Percentiles rank a stretch among this genome's conserved stretches.
These are phyloP conservation scores for Lecanicillium sp. DNA, from an alignment of 2,329 filamentous ascomycete genomes.

Conservation along the genomic window DNA sequence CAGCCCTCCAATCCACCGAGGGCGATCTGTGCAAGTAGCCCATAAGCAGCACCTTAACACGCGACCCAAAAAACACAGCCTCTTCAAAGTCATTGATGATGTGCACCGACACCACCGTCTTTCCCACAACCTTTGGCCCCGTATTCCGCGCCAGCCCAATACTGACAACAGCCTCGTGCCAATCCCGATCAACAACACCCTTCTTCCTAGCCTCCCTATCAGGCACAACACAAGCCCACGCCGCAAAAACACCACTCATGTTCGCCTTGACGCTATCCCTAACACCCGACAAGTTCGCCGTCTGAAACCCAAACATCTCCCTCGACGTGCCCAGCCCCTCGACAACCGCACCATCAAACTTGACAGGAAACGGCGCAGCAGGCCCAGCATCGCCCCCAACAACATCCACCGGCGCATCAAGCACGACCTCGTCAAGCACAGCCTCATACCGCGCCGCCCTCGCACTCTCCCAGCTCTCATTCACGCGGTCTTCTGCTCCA, in stretches of 20 bases:
- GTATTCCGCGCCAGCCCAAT: slow-evolving; percentile 42
- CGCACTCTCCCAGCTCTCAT: slow-evolving; percentile 25
- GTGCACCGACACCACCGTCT: slow-evolving; percentile 44
- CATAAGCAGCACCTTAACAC: slow-evolving; percentile 49
- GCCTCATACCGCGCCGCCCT: slow-evolving; percentile 27
- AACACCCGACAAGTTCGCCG: slow-evolving; percentile 44
- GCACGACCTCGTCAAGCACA: slow-evolving; percentile 21
- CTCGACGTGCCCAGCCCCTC: slow-evolving; percentile 32
- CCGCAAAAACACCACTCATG: slow-evolving; percentile 55
- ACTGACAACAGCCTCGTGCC: slow-evolving; percentile 52
- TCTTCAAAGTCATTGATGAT: slow-evolving; percentile 43
- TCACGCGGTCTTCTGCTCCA: slow-evolving; percentile 15
- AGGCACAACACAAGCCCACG: slow-evolving; percentile 46
- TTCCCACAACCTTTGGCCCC: slow-evolving; percentile 35
- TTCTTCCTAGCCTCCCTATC: slow-evolving; percentile 17
- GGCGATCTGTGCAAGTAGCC: slow-evolving; percentile 42
- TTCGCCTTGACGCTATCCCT: slow-evolving; percentile 43
- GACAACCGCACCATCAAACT: slow-evolving; percentile 39
- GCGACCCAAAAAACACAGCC: slow-evolving; percentile 29
- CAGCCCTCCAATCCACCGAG: no score
- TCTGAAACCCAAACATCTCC: slow-evolving; percentile 38
- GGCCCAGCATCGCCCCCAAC: slow-evolving; percentile 44
- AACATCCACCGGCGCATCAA: slow-evolving; percentile 26
- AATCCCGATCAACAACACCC: slow-evolving; percentile 29
- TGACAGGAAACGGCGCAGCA: slow-evolving; percentile 42